phyloP scores from a whole-genome alignment of 129 eudicot genomes.

The carrot (Daucus carota) region DH1_v3.0 NC_030386.2:3989501-3990000 shows the following conservation, averaged over 20 bases:
- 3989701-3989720: conserved; percentile 67
- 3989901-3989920: background rate
- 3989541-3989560: background rate
- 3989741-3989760: conserved; percentile 97
- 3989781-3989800: conserved; percentile 65
- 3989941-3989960: background rate
- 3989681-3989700: conserved; percentile 92
- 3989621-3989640: background rate
- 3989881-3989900: background rate
- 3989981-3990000: background rate
- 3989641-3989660: conserved; percentile 86
- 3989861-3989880: background rate
- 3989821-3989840: background rate
- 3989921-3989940: background rate
- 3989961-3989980: background rate
- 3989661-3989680: conserved; percentile 94
- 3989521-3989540: conserved; percentile 34
- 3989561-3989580: background rate
- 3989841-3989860: background rate
- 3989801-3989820: conserved; percentile 47
- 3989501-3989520: conserved; percentile 46
- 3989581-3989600: background rate
- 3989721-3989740: conserved; percentile 73
- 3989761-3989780: conserved; percentile 82
- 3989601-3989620: background rate